Evolutionary conservation across 2,329 filamentous ascomycete genomes (phyloP), one percentile per base, ranked within the genome.

Genomic region (Xylaria arbuscula): DNA sequence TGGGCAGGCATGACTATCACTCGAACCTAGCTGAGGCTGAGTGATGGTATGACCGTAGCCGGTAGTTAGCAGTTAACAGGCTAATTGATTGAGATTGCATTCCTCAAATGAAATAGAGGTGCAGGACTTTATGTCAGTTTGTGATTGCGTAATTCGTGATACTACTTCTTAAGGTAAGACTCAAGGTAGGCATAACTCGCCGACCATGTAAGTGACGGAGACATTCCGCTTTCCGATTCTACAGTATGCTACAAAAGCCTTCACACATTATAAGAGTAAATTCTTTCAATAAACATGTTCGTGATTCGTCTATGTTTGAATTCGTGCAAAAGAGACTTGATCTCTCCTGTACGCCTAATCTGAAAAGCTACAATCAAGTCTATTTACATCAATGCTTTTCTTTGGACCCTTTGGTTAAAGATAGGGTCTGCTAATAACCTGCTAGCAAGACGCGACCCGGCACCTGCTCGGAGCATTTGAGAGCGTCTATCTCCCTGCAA

Each of bases 331-430:
- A 13, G 28, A n/a, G 34, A 22, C 50, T 53, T 56, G 36, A 50
- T 36, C 19, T 17, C 17, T 59, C 50, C 17, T 28, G 22, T 36
- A 59, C 53, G 48, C 48, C 24, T 3, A 13, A 38, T 45, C 38
- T 34, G 24, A 70, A 64, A 55, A 45, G 53, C 54, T 68, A 53
- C 51, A 68, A 64, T 62, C 47, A 62, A 64, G 34, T 59, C 68
- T 66, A 66, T 69, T 50, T 64, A 70, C 62, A 70, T 45, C 28
- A 36, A 58, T 63, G 48, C 55, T 54, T 68, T 50, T 22, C 57
- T 60, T 45, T 47, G 7, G 19, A 5, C 47, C 56, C 17, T 45
- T 40, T 28, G 11, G 6, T n/a, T 42, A 9, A 36, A 54, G 11
- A 13, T 24, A 22, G 1, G 22, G 22, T 7, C 47, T 65, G 51